Conservation (phyloP, 805 yeast genomes). For the Candida maltosa region DNA sequence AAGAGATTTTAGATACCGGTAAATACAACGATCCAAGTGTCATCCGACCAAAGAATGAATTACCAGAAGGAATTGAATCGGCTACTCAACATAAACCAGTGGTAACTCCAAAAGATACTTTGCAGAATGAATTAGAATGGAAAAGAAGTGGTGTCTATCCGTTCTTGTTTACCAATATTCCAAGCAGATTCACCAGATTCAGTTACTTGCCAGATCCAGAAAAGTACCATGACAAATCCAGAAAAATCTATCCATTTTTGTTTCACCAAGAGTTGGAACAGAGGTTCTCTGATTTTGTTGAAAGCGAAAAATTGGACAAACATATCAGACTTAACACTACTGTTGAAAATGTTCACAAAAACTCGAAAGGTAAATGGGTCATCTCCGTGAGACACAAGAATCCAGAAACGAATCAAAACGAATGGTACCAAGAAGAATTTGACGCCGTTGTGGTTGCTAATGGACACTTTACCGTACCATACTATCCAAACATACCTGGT, state of each 20-base stretch:
- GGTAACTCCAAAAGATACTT: constrained; percentile 5
- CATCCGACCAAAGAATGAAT: constrained; percentile 16
- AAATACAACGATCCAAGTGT: constrained; percentile 31
- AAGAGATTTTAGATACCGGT: constrained; percentile 25
- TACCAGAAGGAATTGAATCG: constrained; percentile 14
- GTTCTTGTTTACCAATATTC: constrained; percentile 40
- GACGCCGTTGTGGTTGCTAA: constrained; percentile 65
- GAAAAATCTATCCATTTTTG: constrained; percentile 34
- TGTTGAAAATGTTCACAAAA: constrained; percentile 35
- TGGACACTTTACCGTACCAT: constrained; percentile 65
- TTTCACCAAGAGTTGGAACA: constrained; percentile 29
- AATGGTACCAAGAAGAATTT: constrained; percentile 46
- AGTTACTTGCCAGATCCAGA: constrained; percentile 28
- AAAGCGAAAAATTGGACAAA: constrained; percentile 20
- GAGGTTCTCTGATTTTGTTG: constrained; percentile 24
- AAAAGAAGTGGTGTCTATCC: constrained; percentile 34
- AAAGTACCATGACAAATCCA: constrained; percentile 15
- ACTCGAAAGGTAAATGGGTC: constrained; percentile 35
- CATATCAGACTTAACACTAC: constrained; percentile 36
- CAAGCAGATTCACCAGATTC: constrained; percentile 33
- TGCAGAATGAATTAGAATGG: constrained; percentile 30
- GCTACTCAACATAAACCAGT: constrained; percentile 18
- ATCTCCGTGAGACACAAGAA: constrained; percentile 19
- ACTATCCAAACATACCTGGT: constrained; percentile 54
- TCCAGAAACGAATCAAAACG: constrained; percentile 13